These are phyloP conservation scores for Neurospora sublineolata DNA, from an alignment of 495 filamentous ascomycete genomes.

Conservation along the genomic window DNA sequence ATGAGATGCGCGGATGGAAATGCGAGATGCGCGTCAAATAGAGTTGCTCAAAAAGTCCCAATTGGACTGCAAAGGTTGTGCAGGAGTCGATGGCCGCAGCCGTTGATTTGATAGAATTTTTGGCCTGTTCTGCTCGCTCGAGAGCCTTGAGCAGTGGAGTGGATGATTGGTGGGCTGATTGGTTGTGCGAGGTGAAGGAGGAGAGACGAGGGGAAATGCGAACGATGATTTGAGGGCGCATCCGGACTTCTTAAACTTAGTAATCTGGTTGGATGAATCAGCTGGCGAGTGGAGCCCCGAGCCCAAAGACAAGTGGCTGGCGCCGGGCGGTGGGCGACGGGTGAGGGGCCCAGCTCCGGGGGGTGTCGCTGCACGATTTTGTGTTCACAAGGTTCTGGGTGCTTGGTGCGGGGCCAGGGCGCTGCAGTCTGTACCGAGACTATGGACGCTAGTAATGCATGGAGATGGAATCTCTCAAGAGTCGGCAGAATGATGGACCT, in stretches of 20 bases:
- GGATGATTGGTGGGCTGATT: slow-evolving; percentile 28
- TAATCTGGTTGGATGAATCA: slow-evolving; percentile 35
- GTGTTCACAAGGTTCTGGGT: neutral
- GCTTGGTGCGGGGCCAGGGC: slow-evolving; percentile 4
- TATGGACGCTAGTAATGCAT: neutral
- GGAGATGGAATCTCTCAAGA: neutral
- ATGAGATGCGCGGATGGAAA: neutral
- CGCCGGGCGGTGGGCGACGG: neutral
- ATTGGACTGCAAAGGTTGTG: slow-evolving; percentile 23
- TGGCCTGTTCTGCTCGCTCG: slow-evolving; percentile 15
- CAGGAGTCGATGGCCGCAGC: slow-evolving; percentile 8
- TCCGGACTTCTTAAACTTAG: slow-evolving; percentile 24
- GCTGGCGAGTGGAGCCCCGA: slow-evolving; percentile 18
- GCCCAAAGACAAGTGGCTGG: slow-evolving; percentile 14
- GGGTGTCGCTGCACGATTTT: slow-evolving; percentile 12
- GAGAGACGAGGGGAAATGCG: slow-evolving; percentile 27
- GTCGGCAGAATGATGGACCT: neutral
- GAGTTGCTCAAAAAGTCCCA: slow-evolving; percentile 6
- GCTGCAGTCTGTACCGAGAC: neutral
- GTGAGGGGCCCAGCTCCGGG: slow-evolving; percentile 14
- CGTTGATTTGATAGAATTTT: slow-evolving; percentile 29
- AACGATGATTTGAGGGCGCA: slow-evolving; percentile 33
- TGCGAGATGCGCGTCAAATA: neutral
- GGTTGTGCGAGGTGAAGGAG: slow-evolving; percentile 30
- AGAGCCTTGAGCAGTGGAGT: slow-evolving; percentile 18